Evolutionary conservation across 1,284 basidiomycete species (phyloP).

Genomic region (Naganishia albida): DNA sequence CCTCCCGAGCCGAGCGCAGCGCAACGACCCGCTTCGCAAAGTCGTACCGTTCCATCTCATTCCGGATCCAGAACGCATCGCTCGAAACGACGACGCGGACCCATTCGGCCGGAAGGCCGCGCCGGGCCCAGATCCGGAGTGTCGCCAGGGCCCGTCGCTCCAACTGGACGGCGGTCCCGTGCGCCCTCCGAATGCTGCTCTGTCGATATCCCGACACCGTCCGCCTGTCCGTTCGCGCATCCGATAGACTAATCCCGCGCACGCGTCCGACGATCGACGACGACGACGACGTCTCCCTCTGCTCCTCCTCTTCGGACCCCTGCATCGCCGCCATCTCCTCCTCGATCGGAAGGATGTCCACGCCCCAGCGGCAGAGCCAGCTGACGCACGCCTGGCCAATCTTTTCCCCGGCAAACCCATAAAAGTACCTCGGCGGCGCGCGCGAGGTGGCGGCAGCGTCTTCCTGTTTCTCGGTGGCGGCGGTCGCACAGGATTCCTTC

Average conservation of each 20-base stretch:
- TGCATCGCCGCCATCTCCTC: constrained; percentile 49
- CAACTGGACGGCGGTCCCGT: not conserved
- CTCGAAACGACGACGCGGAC: constrained; percentile 71
- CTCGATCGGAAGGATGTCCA: constrained; percentile 73
- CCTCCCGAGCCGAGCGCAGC: constrained; percentile 60
- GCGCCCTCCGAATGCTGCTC: not conserved
- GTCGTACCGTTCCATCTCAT: constrained; percentile 77
- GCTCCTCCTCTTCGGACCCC: constrained; percentile 7
- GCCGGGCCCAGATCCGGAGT: constrained; percentile 63
- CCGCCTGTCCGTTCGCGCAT: not conserved
- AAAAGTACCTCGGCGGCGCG: constrained; percentile 59
- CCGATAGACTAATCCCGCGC: constrained; percentile 1
- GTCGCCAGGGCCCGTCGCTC: not conserved
- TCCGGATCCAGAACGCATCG: constrained; percentile 76
- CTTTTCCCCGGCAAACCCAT: constrained; percentile 80
- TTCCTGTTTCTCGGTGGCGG: not conserved
- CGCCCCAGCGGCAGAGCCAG: constrained; percentile 84
- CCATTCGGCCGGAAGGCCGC: constrained; percentile 72
- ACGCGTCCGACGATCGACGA: not conserved
- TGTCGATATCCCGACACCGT: not conserved
- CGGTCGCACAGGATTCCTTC: constrained; percentile 1
- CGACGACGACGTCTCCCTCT: no score
- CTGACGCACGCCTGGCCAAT: constrained; percentile 85
- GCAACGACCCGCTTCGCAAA: constrained; percentile 76
- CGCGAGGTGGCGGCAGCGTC: not conserved